Evolutionary conservation across 2,329 filamentous ascomycete species (phyloP).

Genomic region (Aspergillus intermedius): DNA sequence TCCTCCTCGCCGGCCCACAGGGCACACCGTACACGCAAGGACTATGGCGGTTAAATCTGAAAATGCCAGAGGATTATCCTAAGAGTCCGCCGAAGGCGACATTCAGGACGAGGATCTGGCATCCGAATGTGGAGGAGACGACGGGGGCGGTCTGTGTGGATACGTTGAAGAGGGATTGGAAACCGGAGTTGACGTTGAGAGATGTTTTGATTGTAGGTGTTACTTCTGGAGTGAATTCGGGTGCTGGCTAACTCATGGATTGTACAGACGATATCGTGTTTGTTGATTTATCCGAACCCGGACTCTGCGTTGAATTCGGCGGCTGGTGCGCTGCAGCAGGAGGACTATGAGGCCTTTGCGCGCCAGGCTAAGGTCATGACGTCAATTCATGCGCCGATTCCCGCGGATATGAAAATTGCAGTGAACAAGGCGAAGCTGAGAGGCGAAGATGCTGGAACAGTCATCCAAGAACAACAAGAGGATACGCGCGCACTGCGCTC

Average conservation of each 20-base stretch:
- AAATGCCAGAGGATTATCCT: constrained; percentile 53
- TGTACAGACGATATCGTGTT: constrained; percentile 51
- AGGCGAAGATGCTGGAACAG: constrained; percentile 43
- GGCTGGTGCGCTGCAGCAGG: constrained; percentile 53
- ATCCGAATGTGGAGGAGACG: constrained; percentile 59
- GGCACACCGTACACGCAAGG: constrained; percentile 56
- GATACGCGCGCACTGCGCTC: constrained; percentile 10
- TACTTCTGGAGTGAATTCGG: neutral
- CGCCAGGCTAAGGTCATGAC: constrained; percentile 56
- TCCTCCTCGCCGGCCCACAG: constrained; percentile 54
- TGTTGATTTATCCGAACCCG: constrained; percentile 59
- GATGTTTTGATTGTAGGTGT: constrained; percentile 50
- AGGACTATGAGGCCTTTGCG: constrained; percentile 53
- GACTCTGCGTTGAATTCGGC: constrained; percentile 58
- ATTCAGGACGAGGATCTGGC: constrained; percentile 57
- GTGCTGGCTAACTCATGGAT: neutral
- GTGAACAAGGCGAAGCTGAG: constrained; percentile 50
- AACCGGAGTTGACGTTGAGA: constrained; percentile 49
- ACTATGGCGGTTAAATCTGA: constrained; percentile 54
- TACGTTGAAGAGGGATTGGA: constrained; percentile 60
- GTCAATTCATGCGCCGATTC: constrained; percentile 53
- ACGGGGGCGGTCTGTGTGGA: constrained; percentile 59
- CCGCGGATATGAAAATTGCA: constrained; percentile 35
- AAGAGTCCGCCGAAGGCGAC: constrained; percentile 48
- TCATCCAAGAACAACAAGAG: constrained; percentile 18